Base-by-base conservation (phyloP, 495 filamentous ascomycete species). In the Hypomontagnella monticulosa region DNA sequence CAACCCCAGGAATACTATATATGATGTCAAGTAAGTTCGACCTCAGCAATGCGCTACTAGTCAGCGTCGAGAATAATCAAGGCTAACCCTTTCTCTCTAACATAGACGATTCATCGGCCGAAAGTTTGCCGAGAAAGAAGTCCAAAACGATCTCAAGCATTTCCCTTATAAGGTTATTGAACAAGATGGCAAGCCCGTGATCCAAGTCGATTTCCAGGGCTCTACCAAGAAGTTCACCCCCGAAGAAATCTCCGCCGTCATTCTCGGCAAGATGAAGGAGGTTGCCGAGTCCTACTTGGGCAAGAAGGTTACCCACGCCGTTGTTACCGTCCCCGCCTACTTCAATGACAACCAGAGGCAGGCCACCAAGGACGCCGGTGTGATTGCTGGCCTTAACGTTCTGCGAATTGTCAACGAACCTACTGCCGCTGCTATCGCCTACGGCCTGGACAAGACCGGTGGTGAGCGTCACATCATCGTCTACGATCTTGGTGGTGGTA, bases 261-360 rank as follows among this genome's bases (percentile, higher is more conserved):
- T 95, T 73, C 86, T 95, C 20, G 87, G 88, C 63, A 93, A 98
- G 79, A 97, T 98, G 94, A 97, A 96, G 87, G 93, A 97, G 74
- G 91, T 96, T 75, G 93, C 93, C 63, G 93, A 97, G 82, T 83
- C 84, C 75, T 97, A 96, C 82, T 84, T 97, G 38, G 92, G 91
- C 76, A 95, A 96, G 86, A 92, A 92, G 79, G 93, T 98, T 55
- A 92, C 90, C 77, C 93, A 97, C 85, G 94, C 94, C 67, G 94
- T 98, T 72, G 92, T 98, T 65, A 98, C 94, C 60, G 94, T 98
- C 47, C 94, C 94, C 56, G 94, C 94, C 79, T 98, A 98, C 83
- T 98, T 98, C 91, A 98, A 97, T 84, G 94, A 98, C 82, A 94
- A 93, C 81, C 94, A 98, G 81, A 85, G 94, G 76, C 94, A 97